Base-by-base conservation (phyloP, 331 rosid species). In the Malus hybrid region DNA sequence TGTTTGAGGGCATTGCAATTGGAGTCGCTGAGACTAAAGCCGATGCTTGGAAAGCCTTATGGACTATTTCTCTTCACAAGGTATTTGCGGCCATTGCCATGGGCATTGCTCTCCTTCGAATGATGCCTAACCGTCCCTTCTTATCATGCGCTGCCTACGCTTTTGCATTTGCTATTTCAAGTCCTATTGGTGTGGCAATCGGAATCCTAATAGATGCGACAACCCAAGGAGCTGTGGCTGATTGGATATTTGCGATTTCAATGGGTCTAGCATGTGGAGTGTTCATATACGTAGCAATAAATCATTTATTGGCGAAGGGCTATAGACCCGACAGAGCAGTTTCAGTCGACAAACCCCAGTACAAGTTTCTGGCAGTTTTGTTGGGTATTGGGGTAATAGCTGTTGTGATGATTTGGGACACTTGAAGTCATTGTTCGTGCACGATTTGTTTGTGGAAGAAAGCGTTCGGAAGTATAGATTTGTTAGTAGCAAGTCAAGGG, bases 181-280 rank as follows among this genome's bases (percentile, higher is more conserved):
- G 97, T 73, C 98, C 98, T 19, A 66, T 89, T 55, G 98, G 97
- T 5, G 86, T 91, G 4, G 96, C 86, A 69, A 91, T 93, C 13
- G 98, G 98, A 61, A 88, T 93, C 50, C 13, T 89, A 36, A 82
- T 93, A 28, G 97, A 93, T 10, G 82, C 98, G 64, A 91, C 96
- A 11, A 87, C 93, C 42, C 83, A 91, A 59, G 98, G 97, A 3
- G 22, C 29, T 24, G 83, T 75, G 56, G 93, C 93, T 0, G 94
- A 91, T 86, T 93, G 98, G 98, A 86, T 86, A 68, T 93, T 85
- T 7, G 91, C 94, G 9, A 89, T 93, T 67, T 87, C 97, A 2
- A 93, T 93, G 98, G 88, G 91, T 48, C 18, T 93, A 56, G 98
- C 98, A 36, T 91, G 93, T 82, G 98, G 98, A 24, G 92, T 93